Evolutionary conservation across 306 rosid species (phyloP).

Genomic region (Alnus rubra): DNA sequence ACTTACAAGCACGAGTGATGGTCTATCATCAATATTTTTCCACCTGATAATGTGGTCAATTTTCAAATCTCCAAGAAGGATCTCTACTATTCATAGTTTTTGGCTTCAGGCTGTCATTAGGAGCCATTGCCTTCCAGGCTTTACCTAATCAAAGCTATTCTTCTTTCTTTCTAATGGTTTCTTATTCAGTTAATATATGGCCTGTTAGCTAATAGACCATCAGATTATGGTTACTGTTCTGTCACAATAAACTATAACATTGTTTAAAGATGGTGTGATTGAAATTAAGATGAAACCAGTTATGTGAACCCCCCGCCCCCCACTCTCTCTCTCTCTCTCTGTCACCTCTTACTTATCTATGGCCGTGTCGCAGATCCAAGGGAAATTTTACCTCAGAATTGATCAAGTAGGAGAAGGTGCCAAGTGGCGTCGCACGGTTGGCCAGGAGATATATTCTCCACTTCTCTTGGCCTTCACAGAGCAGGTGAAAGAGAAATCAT

Average conservation of each 20-base stretch:
- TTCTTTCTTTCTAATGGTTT: neutral
- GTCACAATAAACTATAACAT: neutral
- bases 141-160: neutral
- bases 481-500: constrained; percentile 42
- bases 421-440: constrained; percentile 92
- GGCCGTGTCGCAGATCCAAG: constrained; percentile 59
- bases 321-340: neutral
- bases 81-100: neutral
- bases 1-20: neutral
- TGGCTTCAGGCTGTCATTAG: neutral
- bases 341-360: constrained; percentile 18
- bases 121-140: neutral
- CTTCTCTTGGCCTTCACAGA: constrained; percentile 83
- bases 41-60: neutral
- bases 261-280: neutral
- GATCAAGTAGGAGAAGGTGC: constrained; percentile 85
- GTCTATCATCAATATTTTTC: neutral
- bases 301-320: too few species aligned
- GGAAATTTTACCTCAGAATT: constrained; percentile 76
- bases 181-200: neutral
- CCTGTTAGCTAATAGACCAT: neutral
- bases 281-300: neutral
- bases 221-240: neutral
- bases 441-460: constrained; percentile 92
- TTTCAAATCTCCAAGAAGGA: neutral